Evolutionary conservation across 768 basidiomycete species (phyloP).

Genomic region (Boletales sp.): DNA sequence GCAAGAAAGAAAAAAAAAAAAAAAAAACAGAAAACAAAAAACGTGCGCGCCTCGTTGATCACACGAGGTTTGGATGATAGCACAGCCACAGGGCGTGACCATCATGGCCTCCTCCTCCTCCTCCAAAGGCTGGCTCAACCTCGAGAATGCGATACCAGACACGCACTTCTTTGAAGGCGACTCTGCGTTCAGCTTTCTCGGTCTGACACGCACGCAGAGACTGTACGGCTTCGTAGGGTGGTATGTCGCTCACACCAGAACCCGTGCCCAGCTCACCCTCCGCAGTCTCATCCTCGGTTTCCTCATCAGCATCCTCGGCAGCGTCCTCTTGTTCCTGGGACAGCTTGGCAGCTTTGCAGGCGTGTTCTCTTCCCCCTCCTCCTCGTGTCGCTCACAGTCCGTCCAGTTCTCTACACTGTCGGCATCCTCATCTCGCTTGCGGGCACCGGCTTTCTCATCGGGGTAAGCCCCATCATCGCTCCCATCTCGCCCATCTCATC

Average conservation of each 20-base stretch:
- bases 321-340: conserved; percentile 73
- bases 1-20: too few relatives aligned
- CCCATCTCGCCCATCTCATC: background rate
- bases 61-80: conserved; percentile 29
- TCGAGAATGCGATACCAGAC: conserved; percentile 75
- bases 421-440: conserved; percentile 80
- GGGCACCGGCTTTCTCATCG: conserved; percentile 89
- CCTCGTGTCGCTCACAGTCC: conserved; percentile 1
- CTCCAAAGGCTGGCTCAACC: conserved; percentile 83
- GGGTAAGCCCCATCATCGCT: conserved; percentile 52
- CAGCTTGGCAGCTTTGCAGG: conserved; percentile 68
- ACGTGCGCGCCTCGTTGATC: conserved; percentile 22
- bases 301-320: conserved; percentile 74
- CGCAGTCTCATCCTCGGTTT: conserved; percentile 71
- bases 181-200: conserved; percentile 79
- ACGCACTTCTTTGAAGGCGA: conserved; percentile 86
- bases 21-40: too few relatives aligned
- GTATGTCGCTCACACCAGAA: conserved; percentile 42
- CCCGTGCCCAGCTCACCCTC: background rate
- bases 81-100: conserved; percentile 1
- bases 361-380: conserved; percentile 35
- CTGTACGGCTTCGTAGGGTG: conserved; percentile 86
- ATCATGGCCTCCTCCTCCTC: conserved; percentile 44
- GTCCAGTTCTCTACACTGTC: conserved; percentile 71
- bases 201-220: conserved; percentile 73